These are phyloP conservation scores for Colletotrichum incanum DNA, from an alignment of 2,329 filamentous ascomycete species.

Conservation along the genomic window DNA sequence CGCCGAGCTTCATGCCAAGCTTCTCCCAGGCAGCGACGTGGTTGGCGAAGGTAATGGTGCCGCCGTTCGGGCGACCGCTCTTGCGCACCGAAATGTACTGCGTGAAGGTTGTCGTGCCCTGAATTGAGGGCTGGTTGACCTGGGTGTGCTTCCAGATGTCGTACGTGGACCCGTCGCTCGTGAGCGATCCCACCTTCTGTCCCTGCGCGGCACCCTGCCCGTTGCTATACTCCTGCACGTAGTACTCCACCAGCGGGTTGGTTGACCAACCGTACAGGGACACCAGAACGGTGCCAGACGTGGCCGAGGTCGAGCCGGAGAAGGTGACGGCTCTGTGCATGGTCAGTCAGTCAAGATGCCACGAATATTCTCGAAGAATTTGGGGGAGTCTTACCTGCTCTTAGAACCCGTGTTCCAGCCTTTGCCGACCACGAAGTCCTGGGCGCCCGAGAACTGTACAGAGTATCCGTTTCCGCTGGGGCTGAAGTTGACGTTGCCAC, in stretches of 20 bases:
- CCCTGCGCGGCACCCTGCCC: conserved; percentile 4
- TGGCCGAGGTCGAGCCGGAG: neutral
- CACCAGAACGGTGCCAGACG: neutral
- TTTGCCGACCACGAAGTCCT: conserved; percentile 2
- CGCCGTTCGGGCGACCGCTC: conserved; percentile 47
- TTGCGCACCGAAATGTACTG: neutral
- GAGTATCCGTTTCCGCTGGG: conserved; percentile 44
- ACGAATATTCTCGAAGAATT: no score
- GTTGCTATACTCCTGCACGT: conserved; percentile 63
- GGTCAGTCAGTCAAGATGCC: neutral
- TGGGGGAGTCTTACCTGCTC: neutral
- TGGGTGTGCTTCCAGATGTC: conserved; percentile 51
- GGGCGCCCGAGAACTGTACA: neutral
- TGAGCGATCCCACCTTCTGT: conserved; percentile 50
- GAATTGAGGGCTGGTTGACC: neutral
- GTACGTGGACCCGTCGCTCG: conserved; percentile 53
- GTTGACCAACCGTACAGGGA: conserved; percentile 61
- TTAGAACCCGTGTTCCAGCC: conserved; percentile 3
- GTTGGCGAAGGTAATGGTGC: conserved; percentile 65
- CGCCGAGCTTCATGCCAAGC: conserved; percentile 63
- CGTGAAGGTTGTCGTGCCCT: neutral
- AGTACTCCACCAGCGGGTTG: conserved; percentile 71
- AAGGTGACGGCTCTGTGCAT: neutral
- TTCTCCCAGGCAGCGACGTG: conserved; percentile 69
- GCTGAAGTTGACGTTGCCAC: neutral